Evolutionary conservation across 495 filamentous ascomycete species (phyloP), one percentile per base, ranked within the genome.

Genomic region (Geoglossum glabrum): DNA sequence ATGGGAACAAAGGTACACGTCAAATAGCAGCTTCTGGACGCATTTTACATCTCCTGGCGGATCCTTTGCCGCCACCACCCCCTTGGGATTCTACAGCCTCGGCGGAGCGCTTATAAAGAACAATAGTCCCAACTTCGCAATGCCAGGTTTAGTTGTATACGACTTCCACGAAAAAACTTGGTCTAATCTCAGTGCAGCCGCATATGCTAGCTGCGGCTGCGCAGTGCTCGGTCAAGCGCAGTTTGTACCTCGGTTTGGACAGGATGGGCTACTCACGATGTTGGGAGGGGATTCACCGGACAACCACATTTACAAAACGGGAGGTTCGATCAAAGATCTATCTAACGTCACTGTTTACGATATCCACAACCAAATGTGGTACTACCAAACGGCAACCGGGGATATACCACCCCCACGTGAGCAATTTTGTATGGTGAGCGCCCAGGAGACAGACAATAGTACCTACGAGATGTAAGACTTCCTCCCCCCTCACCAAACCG

Each of bases 341-440:
- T 45, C 33, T 26, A 47, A 45, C 9, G 27, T 57, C 33, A 36
- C 34, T 5, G 26, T 57, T 9, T 57, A 36, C 36, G 55, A 57
- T 26, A 36, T 45, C 6, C 19, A 33, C 9, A 57, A 13, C n/a
- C 15, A 57, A 1, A 10, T 17, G 36, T 57, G 55, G 55, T 40
- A 45, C n/a, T 17, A 40, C 55, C 55, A 57, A 45, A 57, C 55
- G 33, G 34, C 55, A 13, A 57, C 15, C 23, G 55, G 55, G 1
- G 55, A 33, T 40, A 26, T 19, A 4, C 55, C 55, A 17, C 34
- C 19, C 13, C 17, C 10, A 9, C 55, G 55, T 8, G 8, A 23
- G 26, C 7, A 45, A 15, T 57, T 57, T n/a, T 57, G 55, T 21
- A 28, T 40, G 25, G 55, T 43, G 15, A 34, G 55, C 8, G 55